These are phyloP conservation scores for Xylaria hypoxylon DNA, from an alignment of 2,329 filamentous ascomycete genomes.

Conservation along the genomic window DNA sequence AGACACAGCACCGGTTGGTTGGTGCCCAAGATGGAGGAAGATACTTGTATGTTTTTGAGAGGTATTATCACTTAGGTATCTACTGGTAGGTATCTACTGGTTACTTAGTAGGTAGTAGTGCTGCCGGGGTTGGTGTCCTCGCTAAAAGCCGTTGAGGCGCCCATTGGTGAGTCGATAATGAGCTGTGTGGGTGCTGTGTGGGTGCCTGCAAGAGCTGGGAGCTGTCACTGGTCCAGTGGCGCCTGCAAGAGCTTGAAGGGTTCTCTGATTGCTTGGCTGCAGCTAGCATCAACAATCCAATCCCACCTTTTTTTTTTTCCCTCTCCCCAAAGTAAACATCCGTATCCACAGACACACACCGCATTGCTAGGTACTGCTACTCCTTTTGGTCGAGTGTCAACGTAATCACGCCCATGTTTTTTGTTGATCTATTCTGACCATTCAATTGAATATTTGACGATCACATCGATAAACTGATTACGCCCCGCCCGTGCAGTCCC, in stretches of 20 bases:
- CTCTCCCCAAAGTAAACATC: conserved; percentile 34
- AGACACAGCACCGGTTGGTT: conserved; percentile 1
- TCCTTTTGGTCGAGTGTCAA: conserved; percentile 23
- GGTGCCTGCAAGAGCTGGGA: conserved; percentile 24
- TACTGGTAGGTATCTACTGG: no score
- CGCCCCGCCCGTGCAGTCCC: no score
- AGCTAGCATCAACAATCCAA: conserved; percentile 34
- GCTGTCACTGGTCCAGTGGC: conserved; percentile 34
- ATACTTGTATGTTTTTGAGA: conserved; percentile 14
- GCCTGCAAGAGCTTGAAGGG: conserved; percentile 21
- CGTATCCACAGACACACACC: conserved; percentile 16
- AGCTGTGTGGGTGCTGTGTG: no score
- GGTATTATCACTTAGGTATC: no score
- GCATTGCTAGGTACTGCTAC: not conserved
- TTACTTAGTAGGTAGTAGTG: no score
- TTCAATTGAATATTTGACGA: conserved; percentile 9
- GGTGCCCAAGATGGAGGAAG: conserved; percentile 11
- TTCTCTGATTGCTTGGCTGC: conserved; percentile 15
- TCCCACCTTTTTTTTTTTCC: conserved; percentile 33
- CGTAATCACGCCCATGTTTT: conserved; percentile 23
- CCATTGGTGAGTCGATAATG: conserved; percentile 13
- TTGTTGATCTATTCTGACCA: conserved; percentile 25
- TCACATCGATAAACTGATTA: conserved; percentile 10
- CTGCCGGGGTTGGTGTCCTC: not conserved
- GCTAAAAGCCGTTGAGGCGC: conserved; percentile 5